These are phyloP conservation scores for Magnaporthiopsis rhizophila DNA, from an alignment of 2,329 filamentous ascomycete species.

Conservation along the genomic window DNA sequence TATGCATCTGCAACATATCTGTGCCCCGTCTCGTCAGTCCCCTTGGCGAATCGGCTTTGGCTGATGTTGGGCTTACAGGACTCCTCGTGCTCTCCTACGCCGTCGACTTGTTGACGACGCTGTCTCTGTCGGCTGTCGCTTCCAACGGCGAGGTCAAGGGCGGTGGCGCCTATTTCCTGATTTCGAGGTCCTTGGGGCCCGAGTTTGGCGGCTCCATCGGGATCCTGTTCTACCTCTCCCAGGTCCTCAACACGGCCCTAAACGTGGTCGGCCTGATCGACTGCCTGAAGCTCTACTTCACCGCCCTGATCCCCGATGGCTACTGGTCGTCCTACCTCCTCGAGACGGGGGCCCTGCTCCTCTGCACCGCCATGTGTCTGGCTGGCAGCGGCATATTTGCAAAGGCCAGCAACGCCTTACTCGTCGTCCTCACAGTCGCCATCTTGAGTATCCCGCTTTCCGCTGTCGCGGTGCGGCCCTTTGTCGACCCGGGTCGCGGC, in stretches of 20 bases:
- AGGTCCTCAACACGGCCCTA: slow-evolving; percentile 77
- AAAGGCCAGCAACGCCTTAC: slow-evolving; percentile 68
- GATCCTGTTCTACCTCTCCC: slow-evolving; percentile 84
- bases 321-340: slow-evolving; percentile 74
- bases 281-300: slow-evolving; percentile 71
- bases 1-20: not conserved
- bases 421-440: slow-evolving; percentile 62
- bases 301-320: slow-evolving; percentile 55
- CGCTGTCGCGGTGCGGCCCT: slow-evolving; percentile 60
- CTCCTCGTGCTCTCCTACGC: slow-evolving; percentile 69
- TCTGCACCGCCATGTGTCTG: slow-evolving; percentile 69
- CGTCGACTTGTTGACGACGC: slow-evolving; percentile 75
- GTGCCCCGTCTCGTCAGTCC: not conserved
- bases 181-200: slow-evolving; percentile 75
- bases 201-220: slow-evolving; percentile 88
- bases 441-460: slow-evolving; percentile 79
- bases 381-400: slow-evolving; percentile 75
- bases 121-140: slow-evolving; percentile 82
- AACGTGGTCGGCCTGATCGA: slow-evolving; percentile 82
- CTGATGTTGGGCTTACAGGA: slow-evolving; percentile 32
- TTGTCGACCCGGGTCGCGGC: slow-evolving; percentile 50
- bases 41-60: not conserved
- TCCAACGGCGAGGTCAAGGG: slow-evolving; percentile 85
- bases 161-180: slow-evolving; percentile 82
- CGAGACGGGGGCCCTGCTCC: slow-evolving; percentile 60